Percentiles rank a stretch among this genome's conserved stretches.
phyloP scores from a whole-genome alignment of 495 filamentous ascomycete genomes.

The Xylaria intraflava region DNA sequence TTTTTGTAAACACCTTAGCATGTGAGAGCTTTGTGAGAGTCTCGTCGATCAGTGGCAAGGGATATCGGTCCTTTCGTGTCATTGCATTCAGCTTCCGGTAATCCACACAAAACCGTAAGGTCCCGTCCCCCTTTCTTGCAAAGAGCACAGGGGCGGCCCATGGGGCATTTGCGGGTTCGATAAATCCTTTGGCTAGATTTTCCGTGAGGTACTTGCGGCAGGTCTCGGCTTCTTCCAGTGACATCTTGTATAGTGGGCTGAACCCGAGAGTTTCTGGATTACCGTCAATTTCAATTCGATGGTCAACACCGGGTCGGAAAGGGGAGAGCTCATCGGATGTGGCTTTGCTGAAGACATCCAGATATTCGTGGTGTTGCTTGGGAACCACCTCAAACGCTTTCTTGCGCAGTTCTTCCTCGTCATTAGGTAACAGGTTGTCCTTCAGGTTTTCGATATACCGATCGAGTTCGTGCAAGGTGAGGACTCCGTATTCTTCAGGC shows the following conservation, averaged over 20 bases:
- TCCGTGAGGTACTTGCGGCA: constrained; percentile 1
- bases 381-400: background rate
- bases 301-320: background rate
- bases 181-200: background rate
- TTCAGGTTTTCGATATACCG: background rate
- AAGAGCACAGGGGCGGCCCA: constrained; percentile 31
- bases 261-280: background rate
- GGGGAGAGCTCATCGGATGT: background rate
- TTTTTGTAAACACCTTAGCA: constrained; percentile 37
- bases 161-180: background rate
- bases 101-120: constrained; percentile 39
- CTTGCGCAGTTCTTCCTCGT: background rate
- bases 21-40: constrained; percentile 22
- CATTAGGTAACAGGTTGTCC: background rate
- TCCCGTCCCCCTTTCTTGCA: constrained; percentile 26
- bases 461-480: background rate
- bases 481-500: background rate
- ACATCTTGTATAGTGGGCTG: constrained; percentile 25
- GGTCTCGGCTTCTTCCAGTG: constrained; percentile 17
- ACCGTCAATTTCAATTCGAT: background rate
- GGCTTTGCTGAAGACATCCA: background rate
- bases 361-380: background rate
- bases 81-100: constrained; percentile 39
- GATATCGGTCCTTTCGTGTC: constrained; percentile 39
- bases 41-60: constrained; percentile 41